phyloP scores from a whole-genome alignment of 169 alveolate species.

The Cryptosporidium sp. region DNA sequence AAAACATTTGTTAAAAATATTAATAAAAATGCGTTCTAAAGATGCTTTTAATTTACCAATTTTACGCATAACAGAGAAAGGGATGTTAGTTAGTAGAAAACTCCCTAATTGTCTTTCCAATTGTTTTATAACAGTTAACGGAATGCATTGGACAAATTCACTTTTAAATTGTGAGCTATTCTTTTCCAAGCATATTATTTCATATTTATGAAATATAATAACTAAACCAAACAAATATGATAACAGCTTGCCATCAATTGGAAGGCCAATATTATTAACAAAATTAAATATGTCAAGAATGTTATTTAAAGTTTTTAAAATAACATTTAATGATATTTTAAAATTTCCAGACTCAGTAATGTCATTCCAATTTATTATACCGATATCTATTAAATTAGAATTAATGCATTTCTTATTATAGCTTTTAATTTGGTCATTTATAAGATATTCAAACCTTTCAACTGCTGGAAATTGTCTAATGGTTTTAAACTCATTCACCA shows the following conservation, averaged over 20 bases:
- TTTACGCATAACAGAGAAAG: conserved; percentile 2
- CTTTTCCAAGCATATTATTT: not conserved
- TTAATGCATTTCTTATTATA: conserved; percentile 3
- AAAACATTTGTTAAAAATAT: conserved; percentile 22
- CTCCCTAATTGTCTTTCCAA: conserved; percentile 41
- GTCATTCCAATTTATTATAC: conserved; percentile 22
- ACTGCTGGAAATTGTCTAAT: conserved; percentile 46
- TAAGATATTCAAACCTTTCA: conserved; percentile 21
- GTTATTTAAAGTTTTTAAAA: not conserved
- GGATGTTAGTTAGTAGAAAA: not conserved
- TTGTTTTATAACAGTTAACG: conserved; percentile 5
- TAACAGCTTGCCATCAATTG: conserved; percentile 34
- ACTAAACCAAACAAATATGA: conserved; percentile 26
- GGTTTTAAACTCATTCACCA: conserved; percentile 20
- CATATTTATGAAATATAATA: conserved; percentile 21
- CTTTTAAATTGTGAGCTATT: not conserved
- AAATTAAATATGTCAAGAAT: conserved; percentile 4
- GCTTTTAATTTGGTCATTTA: conserved; percentile 30
- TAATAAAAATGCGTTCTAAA: not conserved
- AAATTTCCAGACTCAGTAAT: conserved; percentile 15
- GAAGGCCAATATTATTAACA: not conserved
- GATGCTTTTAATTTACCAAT: not conserved
- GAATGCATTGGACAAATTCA: conserved; percentile 9
- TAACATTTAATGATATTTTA: conserved; percentile 14
- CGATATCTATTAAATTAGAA: not conserved